A percentile compares a stretch with the other conserved stretches of the same genome.
Conservation (phyloP, 2,329 filamentous ascomycete species). For the Exophiala alcalophila region DNA sequence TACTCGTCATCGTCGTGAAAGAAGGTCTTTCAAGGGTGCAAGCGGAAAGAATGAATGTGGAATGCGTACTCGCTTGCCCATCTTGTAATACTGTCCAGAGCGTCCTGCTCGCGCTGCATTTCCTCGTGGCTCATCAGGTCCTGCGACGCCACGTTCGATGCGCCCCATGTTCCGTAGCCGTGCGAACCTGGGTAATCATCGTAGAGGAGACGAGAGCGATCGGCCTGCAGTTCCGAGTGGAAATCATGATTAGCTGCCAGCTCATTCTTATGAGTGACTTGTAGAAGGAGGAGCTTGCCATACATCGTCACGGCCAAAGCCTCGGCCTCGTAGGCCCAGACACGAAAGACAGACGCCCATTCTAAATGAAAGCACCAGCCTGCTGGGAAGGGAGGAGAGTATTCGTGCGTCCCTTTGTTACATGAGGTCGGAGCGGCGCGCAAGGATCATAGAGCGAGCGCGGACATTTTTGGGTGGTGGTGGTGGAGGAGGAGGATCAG, state of each 20-base stretch:
- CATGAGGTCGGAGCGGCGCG: too few relatives aligned
- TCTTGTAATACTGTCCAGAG: conserved; percentile 29
- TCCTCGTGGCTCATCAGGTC: conserved; percentile 29
- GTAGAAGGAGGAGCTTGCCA: conserved; percentile 3
- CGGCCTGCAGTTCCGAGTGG: conserved; percentile 15
- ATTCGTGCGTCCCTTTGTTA: too few relatives aligned
- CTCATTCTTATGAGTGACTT: too few relatives aligned
- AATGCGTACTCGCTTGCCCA: conserved; percentile 29
- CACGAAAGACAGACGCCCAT: conserved; percentile 33
- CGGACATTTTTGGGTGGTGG: conserved; percentile 1
- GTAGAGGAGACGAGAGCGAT: conserved; percentile 30
- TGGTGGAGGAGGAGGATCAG: too few relatives aligned
- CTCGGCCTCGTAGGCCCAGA: conserved; percentile 24
- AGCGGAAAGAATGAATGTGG: too few relatives aligned
- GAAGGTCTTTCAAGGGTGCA: background rate
- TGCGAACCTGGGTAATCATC: conserved; percentile 25
- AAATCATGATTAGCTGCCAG: too few relatives aligned
- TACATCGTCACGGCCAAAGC: conserved; percentile 26
- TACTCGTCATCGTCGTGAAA: background rate
- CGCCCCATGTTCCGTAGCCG: conserved; percentile 28
- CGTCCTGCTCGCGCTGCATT: conserved; percentile 29
- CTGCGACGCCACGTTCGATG: conserved; percentile 17
- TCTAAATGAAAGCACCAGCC: too few relatives aligned
- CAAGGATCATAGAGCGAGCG: background rate
- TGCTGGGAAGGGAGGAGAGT: background rate